These are phyloP conservation scores for Kokia cookei DNA, from an alignment of 441 rosid genomes.

Conservation along the genomic window DNA sequence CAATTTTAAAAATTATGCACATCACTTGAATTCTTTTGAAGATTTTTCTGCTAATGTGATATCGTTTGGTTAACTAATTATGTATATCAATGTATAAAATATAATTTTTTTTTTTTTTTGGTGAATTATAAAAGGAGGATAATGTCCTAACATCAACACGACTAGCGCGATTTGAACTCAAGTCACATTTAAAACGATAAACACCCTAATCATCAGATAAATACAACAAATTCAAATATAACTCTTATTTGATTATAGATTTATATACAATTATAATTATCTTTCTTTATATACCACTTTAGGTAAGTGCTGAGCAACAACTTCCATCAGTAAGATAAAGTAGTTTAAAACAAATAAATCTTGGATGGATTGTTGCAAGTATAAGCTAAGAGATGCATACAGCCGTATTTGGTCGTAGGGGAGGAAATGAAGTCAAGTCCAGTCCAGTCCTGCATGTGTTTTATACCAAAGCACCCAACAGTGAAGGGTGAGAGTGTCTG, in stretches of 20 bases:
- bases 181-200: accelerated
- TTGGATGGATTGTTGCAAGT: background rate
- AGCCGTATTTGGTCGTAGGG: background rate
- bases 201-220: accelerated
- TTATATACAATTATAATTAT: too few relatives aligned
- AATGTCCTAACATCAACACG: accelerated
- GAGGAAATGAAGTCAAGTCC: background rate
- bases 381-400: background rate
- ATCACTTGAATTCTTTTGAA: too few relatives aligned
- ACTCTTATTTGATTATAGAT: too few relatives aligned
- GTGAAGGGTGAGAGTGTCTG: background rate
- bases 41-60: too few relatives aligned
- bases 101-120: too few relatives aligned
- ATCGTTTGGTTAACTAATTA: too few relatives aligned
- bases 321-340: background rate
- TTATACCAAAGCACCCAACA: background rate
- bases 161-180: too few relatives aligned
- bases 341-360: background rate
- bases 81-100: too few relatives aligned
- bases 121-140: too few relatives aligned
- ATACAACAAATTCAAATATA: too few relatives aligned
- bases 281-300: background rate
- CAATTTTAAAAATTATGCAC: too few relatives aligned
- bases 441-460: background rate
- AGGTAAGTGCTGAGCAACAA: background rate